Conservation (phyloP, 2,329 filamentous ascomycete genomes). For the Xylaria polymorpha region DNA sequence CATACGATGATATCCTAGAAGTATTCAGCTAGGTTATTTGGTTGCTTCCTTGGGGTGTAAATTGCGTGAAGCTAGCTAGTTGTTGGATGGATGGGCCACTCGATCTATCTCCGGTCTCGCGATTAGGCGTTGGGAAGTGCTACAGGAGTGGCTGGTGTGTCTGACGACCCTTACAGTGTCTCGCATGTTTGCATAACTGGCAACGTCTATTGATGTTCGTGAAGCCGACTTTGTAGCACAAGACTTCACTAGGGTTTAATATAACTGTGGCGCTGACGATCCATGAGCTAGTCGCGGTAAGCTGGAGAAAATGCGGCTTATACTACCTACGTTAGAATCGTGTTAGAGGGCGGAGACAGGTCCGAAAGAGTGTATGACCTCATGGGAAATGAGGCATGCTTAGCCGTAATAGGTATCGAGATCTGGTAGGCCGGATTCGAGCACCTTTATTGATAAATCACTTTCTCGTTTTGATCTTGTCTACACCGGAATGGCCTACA, state of each 20-base stretch:
- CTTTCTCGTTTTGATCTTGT: background rate
- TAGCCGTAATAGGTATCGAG: background rate
- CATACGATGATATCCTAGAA: too few species aligned
- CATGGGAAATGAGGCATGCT: background rate
- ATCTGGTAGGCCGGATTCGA: background rate
- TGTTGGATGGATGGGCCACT: background rate
- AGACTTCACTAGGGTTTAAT: background rate
- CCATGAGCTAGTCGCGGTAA: slow-evolving; percentile 7
- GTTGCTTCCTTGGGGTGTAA: background rate
- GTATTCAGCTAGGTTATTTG: background rate
- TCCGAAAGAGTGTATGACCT: slow-evolving; percentile 3
- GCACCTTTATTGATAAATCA: slow-evolving; percentile 4
- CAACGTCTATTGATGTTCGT: background rate
- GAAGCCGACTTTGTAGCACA: background rate
- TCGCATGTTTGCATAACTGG: slow-evolving; percentile 2
- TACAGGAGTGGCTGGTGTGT: slow-evolving; percentile 8
- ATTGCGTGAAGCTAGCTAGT: background rate
- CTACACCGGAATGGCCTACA: slow-evolving; percentile 2
- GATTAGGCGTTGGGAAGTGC: background rate
- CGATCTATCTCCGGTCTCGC: background rate
- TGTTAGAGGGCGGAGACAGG: background rate
- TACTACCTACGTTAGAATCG: background rate
- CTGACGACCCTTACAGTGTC: background rate
- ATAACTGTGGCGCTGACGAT: slow-evolving; percentile 17
- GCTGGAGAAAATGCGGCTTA: slow-evolving; percentile 15